Evolutionary conservation across 495 filamentous ascomycete species (phyloP), one percentile per base, ranked within the genome.

Genomic region (Thermothielavioides terrestris): DNA sequence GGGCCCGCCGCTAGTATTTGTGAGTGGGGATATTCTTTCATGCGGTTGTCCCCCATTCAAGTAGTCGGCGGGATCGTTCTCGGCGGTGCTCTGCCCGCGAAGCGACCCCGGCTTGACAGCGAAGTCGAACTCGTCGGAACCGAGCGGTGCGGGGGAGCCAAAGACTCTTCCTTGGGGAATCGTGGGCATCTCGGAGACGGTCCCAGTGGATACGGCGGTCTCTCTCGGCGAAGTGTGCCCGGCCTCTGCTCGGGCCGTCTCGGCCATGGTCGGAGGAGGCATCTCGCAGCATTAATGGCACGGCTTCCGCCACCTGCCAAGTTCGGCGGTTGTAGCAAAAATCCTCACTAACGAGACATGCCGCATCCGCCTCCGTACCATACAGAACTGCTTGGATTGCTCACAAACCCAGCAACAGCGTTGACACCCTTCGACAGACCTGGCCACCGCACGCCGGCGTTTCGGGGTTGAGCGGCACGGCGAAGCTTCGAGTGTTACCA

Each of bases 261-360:
- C 61, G 26, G 61, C 58, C 63, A 66, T 66, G 46, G 34, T 35
- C n/a, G 15, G 23, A 74, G 69, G 9, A 35, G 4, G 15, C 3
- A 14, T 34, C 7, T 17, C 4, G 32, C 23, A 4, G 8, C 4
- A 14, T n/a, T n/a, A n/a, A n/a, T n/a, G 32, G n/a, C 32, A 15
- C 6, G 11, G 77, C 77, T 59, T 85, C 80, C 52, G 76, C 77
- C 6, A 81, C 82, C 60, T 84, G 79, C 50, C 74, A 67, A 10
- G 28, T 46, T 20, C 18, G 22, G 6, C 31, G 41, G 35, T 37
- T 9, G 36, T 8, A 34, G 36, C 30, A 15, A 27, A 18, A 44
- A 31, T 39, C 50, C 31, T 54, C 26, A 46, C 36, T 60, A 60
- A 25, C 57, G 47, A 50, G 47, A 34, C 57, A 60, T 60, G 42